phyloP scores from a whole-genome alignment of 208 protist genomes.

The Lotmaria passim region DNA sequence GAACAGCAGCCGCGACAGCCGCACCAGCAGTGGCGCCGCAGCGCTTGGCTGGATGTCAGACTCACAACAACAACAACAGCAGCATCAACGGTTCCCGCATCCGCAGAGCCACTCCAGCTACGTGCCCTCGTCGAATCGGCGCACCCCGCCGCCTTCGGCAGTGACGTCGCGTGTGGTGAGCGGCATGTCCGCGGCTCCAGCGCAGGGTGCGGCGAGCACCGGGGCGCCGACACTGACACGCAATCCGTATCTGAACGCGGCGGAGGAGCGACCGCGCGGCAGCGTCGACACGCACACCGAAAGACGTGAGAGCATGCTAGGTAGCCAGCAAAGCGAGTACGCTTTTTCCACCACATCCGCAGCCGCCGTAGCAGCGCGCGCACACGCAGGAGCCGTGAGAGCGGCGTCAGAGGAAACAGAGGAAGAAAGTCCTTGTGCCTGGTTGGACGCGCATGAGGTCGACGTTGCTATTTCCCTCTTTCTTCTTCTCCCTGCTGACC shows the following conservation, averaged over 20 bases:
- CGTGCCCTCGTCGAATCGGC: too few relatives aligned
- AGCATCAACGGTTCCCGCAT: too few relatives aligned
- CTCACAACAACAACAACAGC: background rate
- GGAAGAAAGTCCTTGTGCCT: slow-evolving; percentile 17
- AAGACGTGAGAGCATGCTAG: background rate
- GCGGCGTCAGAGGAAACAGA: background rate
- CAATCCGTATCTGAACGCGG: background rate
- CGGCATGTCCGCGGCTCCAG: slow-evolving; percentile 6
- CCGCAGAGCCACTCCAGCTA: background rate
- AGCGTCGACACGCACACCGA: too few relatives aligned
- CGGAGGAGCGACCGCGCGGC: too few relatives aligned
- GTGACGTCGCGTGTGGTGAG: slow-evolving; percentile 1
- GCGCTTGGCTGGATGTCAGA: slow-evolving; percentile 1
- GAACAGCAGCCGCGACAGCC: background rate
- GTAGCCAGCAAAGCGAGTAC: background rate
- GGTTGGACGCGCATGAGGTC: slow-evolving; percentile 34
- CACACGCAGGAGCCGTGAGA: background rate
- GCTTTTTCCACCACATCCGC: background rate
- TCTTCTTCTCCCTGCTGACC: slow-evolving; percentile 66
- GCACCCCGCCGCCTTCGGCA: background rate
- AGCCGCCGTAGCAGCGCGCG: background rate
- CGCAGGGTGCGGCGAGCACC: background rate
- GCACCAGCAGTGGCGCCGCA: background rate
- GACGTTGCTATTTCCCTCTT: slow-evolving; percentile 51
- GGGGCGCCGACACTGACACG: background rate